Evolutionary conservation across 2,329 filamentous ascomycete species (phyloP), one percentile per base, ranked within the genome.

Genomic region (Aspergillus puulaauensis): DNA sequence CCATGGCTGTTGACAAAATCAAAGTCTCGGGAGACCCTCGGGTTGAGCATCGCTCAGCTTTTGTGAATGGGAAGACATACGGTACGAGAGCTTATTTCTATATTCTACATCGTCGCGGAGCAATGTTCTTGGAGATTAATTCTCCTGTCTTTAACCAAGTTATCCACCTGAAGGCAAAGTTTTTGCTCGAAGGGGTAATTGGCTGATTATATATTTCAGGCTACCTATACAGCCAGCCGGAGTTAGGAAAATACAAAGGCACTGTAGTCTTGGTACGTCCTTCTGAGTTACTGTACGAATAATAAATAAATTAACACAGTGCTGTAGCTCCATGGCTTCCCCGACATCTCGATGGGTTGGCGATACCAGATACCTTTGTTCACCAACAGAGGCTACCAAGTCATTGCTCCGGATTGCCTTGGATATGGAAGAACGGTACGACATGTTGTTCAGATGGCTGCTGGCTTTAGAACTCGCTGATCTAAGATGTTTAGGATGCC

Each of bases 291-390:
- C 9, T 8, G 7, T 3, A 17, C 4, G 19, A 48, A n/a, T 31
- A 14, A 37, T 14, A 15, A 9, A 2, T 7, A 37, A 37, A 12
- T 17, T 48, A 27, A 48, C 31, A 23, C 21, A 14, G 14, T 37
- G n/a, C 2, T 8, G 14, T 14, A 83, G 81, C 78, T 90, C 69
- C 89, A 92, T 74, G 93, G 93, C 64, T 96, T 88, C 77, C 93
- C 93, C 0, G 92, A 96, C 75, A 76, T 95, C 17, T 85, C 86
- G 8, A 86, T 92, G 69, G 91, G 89, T 70, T 98, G 93, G 93
- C 88, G 93, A 61, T 88, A 90, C 75, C 93, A 97, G 75, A 89
- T 97, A 59, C 92, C 93, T 0, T 76, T 86, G 65, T 82, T 98
- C 21, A 75, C 89, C 35, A 82, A 86, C 6, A 80, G 91, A 56